phyloP scores from a whole-genome alignment of 352 stramenopile genomes.

The Halophytophthora batemanensis region DNA sequence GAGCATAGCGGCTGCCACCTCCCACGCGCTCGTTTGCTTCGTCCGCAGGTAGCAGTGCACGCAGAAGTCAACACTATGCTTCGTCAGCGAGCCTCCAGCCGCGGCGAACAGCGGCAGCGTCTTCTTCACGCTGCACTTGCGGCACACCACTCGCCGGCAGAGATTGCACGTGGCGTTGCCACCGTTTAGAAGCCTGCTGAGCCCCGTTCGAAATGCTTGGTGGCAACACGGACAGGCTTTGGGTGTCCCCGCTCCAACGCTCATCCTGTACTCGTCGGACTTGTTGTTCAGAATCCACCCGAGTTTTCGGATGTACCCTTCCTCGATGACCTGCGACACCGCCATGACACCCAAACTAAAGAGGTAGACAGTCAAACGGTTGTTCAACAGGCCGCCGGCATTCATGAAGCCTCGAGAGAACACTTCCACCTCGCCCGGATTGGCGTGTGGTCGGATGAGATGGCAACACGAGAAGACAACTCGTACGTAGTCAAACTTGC shows the following conservation, averaged over 20 bases:
- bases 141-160: slow-evolving; percentile 33
- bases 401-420: slow-evolving; percentile 37
- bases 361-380: slow-evolving; percentile 14
- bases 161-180: slow-evolving; percentile 30
- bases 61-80: slow-evolving; percentile 36
- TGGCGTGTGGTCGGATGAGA: slow-evolving; percentile 20
- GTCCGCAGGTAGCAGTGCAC: slow-evolving; percentile 38
- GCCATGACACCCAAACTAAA: slow-evolving; percentile 31
- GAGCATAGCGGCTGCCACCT: too few relatives aligned
- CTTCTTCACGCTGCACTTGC: slow-evolving; percentile 37
- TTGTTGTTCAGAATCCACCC: slow-evolving; percentile 37
- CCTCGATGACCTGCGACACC: slow-evolving; percentile 33
- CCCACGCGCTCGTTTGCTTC: too few relatives aligned
- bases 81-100: slow-evolving; percentile 20
- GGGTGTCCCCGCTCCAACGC: slow-evolving; percentile 13
- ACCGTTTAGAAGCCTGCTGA: slow-evolving; percentile 28
- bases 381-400: slow-evolving; percentile 20
- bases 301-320: slow-evolving; percentile 36
- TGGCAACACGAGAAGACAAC: slow-evolving; percentile 39
- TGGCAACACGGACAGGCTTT: too few relatives aligned
- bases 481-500: slow-evolving; percentile 22
- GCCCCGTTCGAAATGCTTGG: too few relatives aligned
- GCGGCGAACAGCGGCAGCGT: slow-evolving; percentile 33
- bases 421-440: slow-evolving; percentile 25
- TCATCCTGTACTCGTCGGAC: slow-evolving; percentile 9